These are phyloP conservation scores for Blastocystis sp. DNA, from an alignment of 352 stramenopile species.

Conservation along the genomic window DNA sequence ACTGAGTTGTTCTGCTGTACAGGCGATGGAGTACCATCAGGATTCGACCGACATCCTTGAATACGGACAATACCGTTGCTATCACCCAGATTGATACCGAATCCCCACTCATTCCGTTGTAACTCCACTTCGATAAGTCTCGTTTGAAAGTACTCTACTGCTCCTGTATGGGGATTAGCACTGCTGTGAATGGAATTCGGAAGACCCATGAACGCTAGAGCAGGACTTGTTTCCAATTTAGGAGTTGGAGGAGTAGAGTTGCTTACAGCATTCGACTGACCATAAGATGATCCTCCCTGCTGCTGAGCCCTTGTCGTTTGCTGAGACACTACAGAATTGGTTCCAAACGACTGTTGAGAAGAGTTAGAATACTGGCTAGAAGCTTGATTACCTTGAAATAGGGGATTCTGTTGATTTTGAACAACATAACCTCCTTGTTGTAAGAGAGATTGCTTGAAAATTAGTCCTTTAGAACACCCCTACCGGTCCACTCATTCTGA, in stretches of 20 bases:
- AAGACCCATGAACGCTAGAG: constrained; percentile 26
- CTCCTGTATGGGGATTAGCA: not conserved
- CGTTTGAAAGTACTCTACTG: constrained; percentile 39
- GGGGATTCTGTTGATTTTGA: not conserved
- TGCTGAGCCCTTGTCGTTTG: not conserved
- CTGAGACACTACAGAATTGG: not conserved
- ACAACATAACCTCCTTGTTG: constrained; percentile 6
- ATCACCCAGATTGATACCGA: constrained; percentile 63
- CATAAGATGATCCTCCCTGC: not conserved
- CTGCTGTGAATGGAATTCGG: constrained; percentile 17
- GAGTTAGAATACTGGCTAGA: not conserved
- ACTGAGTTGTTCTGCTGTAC: constrained; percentile 15
- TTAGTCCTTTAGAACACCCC: not conserved
- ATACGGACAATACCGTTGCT: constrained; percentile 37
- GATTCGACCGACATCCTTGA: constrained; percentile 35
- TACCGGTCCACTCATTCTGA: constrained; percentile 44
- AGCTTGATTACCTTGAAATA: not conserved
- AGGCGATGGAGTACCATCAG: constrained; percentile 21
- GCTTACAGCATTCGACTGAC: not conserved
- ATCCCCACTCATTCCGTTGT: constrained; percentile 34
- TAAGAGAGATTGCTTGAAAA: not conserved
- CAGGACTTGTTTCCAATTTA: constrained; percentile 23
- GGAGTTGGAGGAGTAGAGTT: not conserved
- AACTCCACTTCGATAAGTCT: constrained; percentile 26
- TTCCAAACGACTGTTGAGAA: not conserved